Evolutionary conservation across 2,329 filamentous ascomycete species (phyloP).

Genomic region (Colletotrichum lindemuthianum): DNA sequence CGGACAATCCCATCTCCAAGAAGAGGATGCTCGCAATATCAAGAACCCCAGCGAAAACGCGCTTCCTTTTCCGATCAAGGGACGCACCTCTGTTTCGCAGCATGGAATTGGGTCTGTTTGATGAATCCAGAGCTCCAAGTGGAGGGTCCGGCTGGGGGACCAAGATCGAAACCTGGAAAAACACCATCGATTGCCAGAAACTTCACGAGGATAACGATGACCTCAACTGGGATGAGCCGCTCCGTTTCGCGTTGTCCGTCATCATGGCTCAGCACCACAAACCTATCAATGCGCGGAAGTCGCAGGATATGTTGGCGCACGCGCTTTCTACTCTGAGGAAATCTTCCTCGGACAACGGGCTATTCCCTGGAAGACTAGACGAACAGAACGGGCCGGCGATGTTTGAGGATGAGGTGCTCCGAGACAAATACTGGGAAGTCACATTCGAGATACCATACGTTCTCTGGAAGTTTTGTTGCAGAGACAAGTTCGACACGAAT

Average conservation of each 20-base stretch:
- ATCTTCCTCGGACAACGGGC: neutral
- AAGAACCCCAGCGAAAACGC: neutral
- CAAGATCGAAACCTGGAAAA: neutral
- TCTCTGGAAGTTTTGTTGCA: neutral
- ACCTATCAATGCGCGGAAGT: neutral
- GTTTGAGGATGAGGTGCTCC: neutral
- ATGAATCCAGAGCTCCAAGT: too few species aligned
- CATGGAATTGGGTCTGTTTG: neutral
- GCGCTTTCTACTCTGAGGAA: neutral
- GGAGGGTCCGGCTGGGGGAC: too few species aligned
- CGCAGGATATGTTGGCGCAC: neutral
- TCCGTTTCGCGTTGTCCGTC: neutral
- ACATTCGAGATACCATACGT: constrained; percentile 1
- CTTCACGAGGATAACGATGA: neutral
- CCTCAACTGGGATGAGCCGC: neutral
- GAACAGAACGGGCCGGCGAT: neutral
- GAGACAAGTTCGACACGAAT: neutral
- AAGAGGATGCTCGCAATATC: neutral
- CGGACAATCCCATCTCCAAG: neutral
- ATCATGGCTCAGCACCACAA: neutral
- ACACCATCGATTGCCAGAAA: neutral
- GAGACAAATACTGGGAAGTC: neutral
- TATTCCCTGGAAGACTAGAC: neutral
- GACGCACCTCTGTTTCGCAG: neutral
- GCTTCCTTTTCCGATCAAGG: neutral